Conservation (phyloP, 1,284 basidiomycete genomes). For the Ustilago shanxiensis region DNA sequence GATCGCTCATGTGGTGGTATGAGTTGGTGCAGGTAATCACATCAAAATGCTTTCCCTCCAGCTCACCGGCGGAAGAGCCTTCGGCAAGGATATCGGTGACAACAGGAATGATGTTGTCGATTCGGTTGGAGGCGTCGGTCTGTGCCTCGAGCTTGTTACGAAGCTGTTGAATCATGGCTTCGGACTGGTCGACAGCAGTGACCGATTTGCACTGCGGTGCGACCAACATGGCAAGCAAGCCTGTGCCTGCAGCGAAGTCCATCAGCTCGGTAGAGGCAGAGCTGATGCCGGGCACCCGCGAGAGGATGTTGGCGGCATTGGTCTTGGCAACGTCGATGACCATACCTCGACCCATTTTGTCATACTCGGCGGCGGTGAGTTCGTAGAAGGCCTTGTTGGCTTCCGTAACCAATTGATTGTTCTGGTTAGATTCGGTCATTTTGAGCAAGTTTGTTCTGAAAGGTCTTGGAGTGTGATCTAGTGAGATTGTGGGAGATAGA, state of each 20-base stretch:
- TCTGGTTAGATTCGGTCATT: slow-evolving; percentile 17
- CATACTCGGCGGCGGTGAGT: slow-evolving; percentile 47
- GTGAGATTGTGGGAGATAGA: background rate
- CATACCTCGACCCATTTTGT: slow-evolving; percentile 40
- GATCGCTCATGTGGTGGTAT: slow-evolving; percentile 52
- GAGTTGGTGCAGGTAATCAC: slow-evolving; percentile 51
- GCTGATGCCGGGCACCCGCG: slow-evolving; percentile 26
- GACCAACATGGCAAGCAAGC: slow-evolving; percentile 41
- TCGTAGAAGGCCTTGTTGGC: slow-evolving; percentile 53
- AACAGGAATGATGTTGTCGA: slow-evolving; percentile 24
- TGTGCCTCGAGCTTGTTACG: slow-evolving; percentile 37
- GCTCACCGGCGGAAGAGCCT: background rate
- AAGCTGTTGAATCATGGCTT: slow-evolving; percentile 44
- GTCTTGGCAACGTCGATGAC: slow-evolving; percentile 35
- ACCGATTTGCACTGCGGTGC: slow-evolving; percentile 38
- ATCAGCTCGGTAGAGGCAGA: slow-evolving; percentile 22
- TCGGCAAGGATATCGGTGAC: slow-evolving; percentile 26
- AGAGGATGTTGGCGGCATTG: slow-evolving; percentile 45
- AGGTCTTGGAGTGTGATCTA: background rate
- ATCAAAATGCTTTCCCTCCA: slow-evolving; percentile 33
- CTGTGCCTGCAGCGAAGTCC: slow-evolving; percentile 51
- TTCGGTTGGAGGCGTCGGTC: background rate
- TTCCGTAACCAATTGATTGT: slow-evolving; percentile 29
- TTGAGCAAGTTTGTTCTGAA: background rate
- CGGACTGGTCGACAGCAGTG: slow-evolving; percentile 41